phyloP scores from a whole-genome alignment of 2,329 filamentous ascomycete species.

The Helotiales sp. region DNA sequence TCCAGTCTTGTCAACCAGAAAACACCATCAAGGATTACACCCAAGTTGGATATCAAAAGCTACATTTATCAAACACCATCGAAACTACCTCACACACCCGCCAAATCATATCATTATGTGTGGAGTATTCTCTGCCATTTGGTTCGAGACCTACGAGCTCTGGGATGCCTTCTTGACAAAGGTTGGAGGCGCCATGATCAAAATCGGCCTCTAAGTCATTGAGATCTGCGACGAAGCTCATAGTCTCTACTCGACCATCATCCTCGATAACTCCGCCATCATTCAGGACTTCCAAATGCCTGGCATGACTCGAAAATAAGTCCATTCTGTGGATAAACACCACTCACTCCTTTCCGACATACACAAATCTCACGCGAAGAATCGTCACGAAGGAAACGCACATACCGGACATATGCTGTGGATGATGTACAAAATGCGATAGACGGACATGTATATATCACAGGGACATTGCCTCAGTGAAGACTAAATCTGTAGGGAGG shows the following conservation, averaged over 20 bases:
- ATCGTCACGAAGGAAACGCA: neutral
- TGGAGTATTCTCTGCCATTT: slow-evolving; percentile 33
- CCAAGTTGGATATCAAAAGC: neutral
- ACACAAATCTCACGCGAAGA: no score
- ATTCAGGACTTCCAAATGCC: neutral
- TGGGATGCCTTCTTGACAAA: slow-evolving; percentile 33
- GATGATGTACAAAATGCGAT: neutral
- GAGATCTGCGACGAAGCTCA: neutral
- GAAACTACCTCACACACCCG: neutral
- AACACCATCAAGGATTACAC: neutral
- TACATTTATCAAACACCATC: neutral
- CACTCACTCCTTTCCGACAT: neutral
- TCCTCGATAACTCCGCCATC: neutral
- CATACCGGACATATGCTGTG: neutral
- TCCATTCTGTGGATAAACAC: neutral
- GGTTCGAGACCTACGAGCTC: slow-evolving; percentile 35
- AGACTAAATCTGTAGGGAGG: neutral
- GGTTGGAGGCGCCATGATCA: slow-evolving; percentile 27
- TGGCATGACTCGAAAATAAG: neutral
- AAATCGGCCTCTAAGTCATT: slow-evolving; percentile 19
- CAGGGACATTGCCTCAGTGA: neutral
- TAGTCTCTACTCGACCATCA: neutral
- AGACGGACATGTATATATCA: neutral
- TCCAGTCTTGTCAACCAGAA: neutral
- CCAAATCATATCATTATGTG: slow-evolving; percentile 24